phyloP scores from a whole-genome alignment of 108 stramenopile species.

The Nannochloropsis granulata region DNA sequence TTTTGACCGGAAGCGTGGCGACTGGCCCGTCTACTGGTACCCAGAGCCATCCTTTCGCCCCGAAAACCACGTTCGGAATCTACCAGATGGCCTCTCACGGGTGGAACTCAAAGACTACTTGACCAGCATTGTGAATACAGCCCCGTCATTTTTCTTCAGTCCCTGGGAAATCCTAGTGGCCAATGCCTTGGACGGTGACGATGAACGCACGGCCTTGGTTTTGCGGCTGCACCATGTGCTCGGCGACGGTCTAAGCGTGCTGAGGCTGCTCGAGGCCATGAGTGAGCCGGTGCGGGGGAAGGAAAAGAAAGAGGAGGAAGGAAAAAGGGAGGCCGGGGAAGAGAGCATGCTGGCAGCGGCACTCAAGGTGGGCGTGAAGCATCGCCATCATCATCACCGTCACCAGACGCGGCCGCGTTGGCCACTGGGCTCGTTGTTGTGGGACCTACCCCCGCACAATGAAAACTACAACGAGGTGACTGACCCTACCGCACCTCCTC shows the following conservation, averaged over 20 bases:
- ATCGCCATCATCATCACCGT: neutral
- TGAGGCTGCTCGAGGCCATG: neutral
- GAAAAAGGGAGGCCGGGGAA: neutral
- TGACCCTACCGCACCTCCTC: too few relatives aligned
- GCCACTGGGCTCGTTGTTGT: neutral
- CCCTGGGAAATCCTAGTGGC: neutral
- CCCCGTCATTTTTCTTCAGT: neutral
- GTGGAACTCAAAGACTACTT: neutral
- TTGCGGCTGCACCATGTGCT: neutral
- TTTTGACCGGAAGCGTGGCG: neutral
- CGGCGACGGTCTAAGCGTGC: neutral
- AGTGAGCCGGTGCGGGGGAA: neutral
- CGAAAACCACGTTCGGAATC: neutral
- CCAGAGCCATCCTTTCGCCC: neutral
- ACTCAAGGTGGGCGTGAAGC: neutral
- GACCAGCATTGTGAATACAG: neutral
- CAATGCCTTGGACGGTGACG: neutral
- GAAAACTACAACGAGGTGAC: too few relatives aligned
- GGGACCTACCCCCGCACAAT: neutral
- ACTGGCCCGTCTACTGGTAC: neutral
- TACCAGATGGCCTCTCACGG: neutral
- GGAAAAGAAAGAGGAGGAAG: neutral
- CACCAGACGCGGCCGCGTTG: neutral
- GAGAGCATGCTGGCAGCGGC: neutral
- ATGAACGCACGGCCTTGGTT: neutral